A percentile compares a stretch with the other conserved stretches of the same genome.
These are phyloP conservation scores for Penicillium lagena DNA, from an alignment of 495 filamentous ascomycete species.

Conservation along the genomic window DNA sequence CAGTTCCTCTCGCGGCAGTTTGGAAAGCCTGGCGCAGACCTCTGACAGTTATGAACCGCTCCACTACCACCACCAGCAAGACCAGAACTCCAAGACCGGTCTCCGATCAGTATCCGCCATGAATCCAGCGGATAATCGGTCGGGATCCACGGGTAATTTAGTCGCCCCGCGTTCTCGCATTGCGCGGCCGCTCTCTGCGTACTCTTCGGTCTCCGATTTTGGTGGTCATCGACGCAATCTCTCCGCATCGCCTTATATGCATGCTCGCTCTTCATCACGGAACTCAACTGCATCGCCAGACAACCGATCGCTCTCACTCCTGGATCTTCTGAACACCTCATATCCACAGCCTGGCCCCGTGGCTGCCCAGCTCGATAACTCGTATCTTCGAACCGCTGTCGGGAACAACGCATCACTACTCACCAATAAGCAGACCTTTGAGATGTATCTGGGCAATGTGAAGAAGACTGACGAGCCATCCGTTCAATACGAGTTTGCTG, in stretches of 20 bases:
- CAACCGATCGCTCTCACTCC: constrained; percentile 69
- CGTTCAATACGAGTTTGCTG: constrained; percentile 89
- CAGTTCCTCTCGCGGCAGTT: constrained; percentile 32
- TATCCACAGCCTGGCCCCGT: constrained; percentile 82
- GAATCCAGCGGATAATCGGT: constrained; percentile 14
- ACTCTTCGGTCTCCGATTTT: constrained; percentile 64
- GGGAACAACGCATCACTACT: constrained; percentile 85
- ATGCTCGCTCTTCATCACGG: constrained; percentile 50
- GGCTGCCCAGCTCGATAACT: constrained; percentile 67
- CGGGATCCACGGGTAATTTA: constrained; percentile 45
- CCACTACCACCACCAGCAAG: constrained; percentile 45
- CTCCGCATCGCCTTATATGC: constrained; percentile 42
- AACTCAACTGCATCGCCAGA: constrained; percentile 65
- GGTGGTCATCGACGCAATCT: constrained; percentile 54
- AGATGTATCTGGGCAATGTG: constrained; percentile 94
- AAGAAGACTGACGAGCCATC: constrained; percentile 90
- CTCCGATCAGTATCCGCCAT: constrained; percentile 8
- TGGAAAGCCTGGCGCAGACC: constrained; percentile 28
- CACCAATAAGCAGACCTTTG: constrained; percentile 83
- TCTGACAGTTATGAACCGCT: constrained; percentile 39
- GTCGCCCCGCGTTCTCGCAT: constrained; percentile 50
- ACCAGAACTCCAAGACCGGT: constrained; percentile 11
- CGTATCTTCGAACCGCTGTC: constrained; percentile 66
- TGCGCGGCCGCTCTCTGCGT: constrained; percentile 62
- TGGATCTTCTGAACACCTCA: constrained; percentile 80